Evolutionary conservation across 208 protist species (phyloP).

Genomic region (Acanthamoeba castellanii): DNA sequence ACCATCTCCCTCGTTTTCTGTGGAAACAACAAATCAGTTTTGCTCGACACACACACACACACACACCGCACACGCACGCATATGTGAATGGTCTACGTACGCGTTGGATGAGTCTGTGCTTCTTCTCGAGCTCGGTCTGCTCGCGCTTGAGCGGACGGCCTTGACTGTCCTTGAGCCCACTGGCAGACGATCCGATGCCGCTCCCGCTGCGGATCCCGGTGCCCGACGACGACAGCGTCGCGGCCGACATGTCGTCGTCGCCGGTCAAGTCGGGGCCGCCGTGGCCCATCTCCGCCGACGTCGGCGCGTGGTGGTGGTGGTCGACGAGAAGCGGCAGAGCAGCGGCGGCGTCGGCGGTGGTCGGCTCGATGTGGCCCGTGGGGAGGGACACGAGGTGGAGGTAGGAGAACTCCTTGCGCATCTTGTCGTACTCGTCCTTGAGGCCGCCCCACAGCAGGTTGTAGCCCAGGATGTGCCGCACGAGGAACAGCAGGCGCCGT

Average conservation of each 20-base stretch:
- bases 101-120: not conserved
- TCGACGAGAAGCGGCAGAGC: not conserved
- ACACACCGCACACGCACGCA: not conserved
- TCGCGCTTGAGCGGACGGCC: not conserved
- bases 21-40: not conserved
- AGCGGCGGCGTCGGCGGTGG: not conserved
- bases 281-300: no score
- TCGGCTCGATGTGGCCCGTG: not conserved
- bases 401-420: conserved; percentile 46
- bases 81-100: not conserved
- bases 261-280: no score
- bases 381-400: conserved; percentile 47
- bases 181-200: not conserved
- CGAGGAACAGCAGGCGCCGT: not conserved
- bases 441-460: not conserved
- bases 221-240: not conserved
- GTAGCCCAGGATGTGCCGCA: conserved; percentile 29
- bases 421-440: conserved; percentile 27
- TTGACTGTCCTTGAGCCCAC: not conserved
- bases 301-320: no score
- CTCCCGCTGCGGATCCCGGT: not conserved
- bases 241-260: no score
- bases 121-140: not conserved
- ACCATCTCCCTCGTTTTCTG: conserved; percentile 2
- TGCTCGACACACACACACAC: not conserved